Evolutionary conservation across 768 basidiomycete genomes (phyloP).

Genomic region (Tubosaeta sp.): DNA sequence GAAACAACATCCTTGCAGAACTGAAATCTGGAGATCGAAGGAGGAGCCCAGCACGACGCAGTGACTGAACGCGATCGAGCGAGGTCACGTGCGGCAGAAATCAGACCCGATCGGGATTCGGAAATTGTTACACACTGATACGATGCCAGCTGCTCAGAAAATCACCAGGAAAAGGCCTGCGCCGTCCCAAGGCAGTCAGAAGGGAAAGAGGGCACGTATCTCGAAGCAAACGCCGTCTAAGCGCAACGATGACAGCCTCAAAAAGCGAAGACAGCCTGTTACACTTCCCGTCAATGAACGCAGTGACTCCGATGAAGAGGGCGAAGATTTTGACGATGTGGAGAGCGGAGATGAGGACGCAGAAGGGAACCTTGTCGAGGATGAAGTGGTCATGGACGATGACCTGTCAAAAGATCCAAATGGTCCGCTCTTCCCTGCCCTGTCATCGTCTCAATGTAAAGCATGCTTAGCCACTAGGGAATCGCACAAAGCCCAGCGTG

Average conservation of each 20-base stretch:
- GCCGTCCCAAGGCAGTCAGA: slow-evolving; percentile 42
- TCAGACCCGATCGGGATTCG: not conserved
- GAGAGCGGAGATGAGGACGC: slow-evolving; percentile 28
- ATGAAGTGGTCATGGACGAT: slow-evolving; percentile 30
- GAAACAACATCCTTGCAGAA: too few species aligned
- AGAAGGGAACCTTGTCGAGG: slow-evolving; percentile 20
- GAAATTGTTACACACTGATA: not conserved
- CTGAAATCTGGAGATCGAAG: too few species aligned
- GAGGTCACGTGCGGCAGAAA: slow-evolving; percentile 18
- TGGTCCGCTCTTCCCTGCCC: slow-evolving; percentile 37
- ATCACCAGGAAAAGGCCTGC: slow-evolving; percentile 49
- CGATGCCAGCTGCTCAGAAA: slow-evolving; percentile 43
- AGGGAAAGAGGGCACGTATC: slow-evolving; percentile 49
- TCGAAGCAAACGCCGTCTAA: slow-evolving; percentile 30
- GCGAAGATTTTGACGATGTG: slow-evolving; percentile 32
- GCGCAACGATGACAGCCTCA: slow-evolving; percentile 32
- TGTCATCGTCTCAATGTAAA: slow-evolving; percentile 6
- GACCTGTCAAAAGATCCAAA: slow-evolving; percentile 49
- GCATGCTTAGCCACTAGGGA: slow-evolving; percentile 51
- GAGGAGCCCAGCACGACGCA: too few species aligned
- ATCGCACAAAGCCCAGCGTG: slow-evolving; percentile 68
- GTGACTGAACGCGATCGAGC: not conserved
- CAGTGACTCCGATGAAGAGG: slow-evolving; percentile 34
- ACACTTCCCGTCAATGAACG: slow-evolving; percentile 39
- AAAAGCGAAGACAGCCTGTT: slow-evolving; percentile 61